Conservation (phyloP, 805 yeast species). For the Yarrowia yakushimensis region DNA sequence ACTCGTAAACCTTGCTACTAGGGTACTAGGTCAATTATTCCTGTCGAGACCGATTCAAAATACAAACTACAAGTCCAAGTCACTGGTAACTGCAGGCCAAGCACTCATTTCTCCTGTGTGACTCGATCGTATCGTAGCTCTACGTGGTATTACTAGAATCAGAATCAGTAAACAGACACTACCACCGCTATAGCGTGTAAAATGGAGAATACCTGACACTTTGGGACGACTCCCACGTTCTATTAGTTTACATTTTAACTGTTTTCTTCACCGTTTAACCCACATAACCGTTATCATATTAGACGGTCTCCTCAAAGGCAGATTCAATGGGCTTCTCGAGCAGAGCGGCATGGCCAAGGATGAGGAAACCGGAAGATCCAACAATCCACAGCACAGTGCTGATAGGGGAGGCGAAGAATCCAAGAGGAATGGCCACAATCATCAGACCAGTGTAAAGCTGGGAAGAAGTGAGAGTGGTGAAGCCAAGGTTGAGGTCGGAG, state of each 20-base stretch:
- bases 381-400: slow-evolving; percentile 88
- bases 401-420: slow-evolving; percentile 83
- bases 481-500: slow-evolving; percentile 66
- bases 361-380: slow-evolving; percentile 75
- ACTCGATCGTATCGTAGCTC: too few species aligned
- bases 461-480: slow-evolving; percentile 67
- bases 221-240: neutral
- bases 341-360: slow-evolving; percentile 81
- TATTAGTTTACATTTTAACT: slow-evolving; percentile 21
- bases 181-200: too few species aligned
- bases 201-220: neutral
- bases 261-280: neutral
- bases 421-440: slow-evolving; percentile 73
- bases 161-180: too few species aligned
- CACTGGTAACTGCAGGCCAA: too few species aligned
- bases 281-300: neutral
- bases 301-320: slow-evolving; percentile 68
- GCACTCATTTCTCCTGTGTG: too few species aligned
- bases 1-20: too few species aligned
- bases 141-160: too few species aligned
- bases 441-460: slow-evolving; percentile 82
- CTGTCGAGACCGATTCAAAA: too few species aligned
- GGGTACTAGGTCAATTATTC: too few species aligned
- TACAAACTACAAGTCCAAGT: too few species aligned
- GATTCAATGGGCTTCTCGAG: slow-evolving; percentile 95